phyloP scores from a whole-genome alignment of 306 rosid species.

The Lathyrus aphaca region DNA sequence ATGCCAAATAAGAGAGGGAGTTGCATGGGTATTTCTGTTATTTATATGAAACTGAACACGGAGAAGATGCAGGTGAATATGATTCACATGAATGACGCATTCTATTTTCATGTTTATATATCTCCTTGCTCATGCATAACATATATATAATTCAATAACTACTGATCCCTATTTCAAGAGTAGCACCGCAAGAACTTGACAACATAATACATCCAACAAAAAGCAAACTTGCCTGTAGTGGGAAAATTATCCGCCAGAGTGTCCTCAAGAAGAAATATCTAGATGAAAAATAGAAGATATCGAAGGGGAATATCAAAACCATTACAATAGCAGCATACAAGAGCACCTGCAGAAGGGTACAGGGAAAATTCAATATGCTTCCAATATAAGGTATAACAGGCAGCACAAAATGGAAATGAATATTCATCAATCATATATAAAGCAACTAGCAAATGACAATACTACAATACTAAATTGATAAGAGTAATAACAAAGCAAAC shows the following conservation, averaged over 20 bases:
- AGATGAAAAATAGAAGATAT: constrained; percentile 87
- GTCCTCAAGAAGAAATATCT: constrained; percentile 91
- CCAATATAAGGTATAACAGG: too few species aligned
- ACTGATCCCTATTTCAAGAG: constrained; percentile 31
- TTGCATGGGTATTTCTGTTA: constrained; percentile 11
- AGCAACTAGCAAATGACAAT: constrained; percentile 10
- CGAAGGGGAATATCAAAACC: constrained; percentile 91
- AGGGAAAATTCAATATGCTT: constrained; percentile 48
- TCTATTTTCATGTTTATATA: constrained; percentile 13
- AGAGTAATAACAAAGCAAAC: constrained; percentile 32
- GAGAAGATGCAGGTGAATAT: constrained; percentile 15
- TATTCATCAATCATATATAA: too few species aligned
- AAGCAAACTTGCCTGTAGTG: constrained; percentile 83
- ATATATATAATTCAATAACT: constrained; percentile 25
- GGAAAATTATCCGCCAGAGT: constrained; percentile 87
- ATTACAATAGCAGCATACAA: constrained; percentile 78
- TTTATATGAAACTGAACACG: constrained; percentile 15
- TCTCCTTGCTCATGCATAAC: constrained; percentile 22
- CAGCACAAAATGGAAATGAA: too few species aligned
- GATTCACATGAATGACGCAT: constrained; percentile 30
- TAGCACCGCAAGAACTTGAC: constrained; percentile 1
- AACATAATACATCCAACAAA: constrained; percentile 22
- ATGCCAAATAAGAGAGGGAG: background rate
- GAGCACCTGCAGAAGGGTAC: constrained; percentile 77
- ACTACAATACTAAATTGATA: constrained; percentile 20